These are phyloP conservation scores for Hanseniaspora nectarophila DNA, from an alignment of 805 yeast genomes.

Conservation along the genomic window DNA sequence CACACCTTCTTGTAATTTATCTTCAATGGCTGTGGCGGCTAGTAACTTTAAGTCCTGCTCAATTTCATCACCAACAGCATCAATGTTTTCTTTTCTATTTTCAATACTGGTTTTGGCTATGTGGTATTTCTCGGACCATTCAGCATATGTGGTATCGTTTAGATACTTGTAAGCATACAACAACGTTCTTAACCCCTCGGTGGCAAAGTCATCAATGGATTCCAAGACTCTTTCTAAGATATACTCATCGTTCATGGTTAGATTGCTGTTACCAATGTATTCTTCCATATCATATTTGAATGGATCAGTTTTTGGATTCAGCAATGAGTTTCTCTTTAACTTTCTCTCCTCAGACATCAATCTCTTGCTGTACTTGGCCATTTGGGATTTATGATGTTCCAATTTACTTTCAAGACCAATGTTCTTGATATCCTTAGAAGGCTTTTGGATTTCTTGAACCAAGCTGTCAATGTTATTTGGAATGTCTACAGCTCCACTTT, in stretches of 20 bases:
- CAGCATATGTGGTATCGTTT: conserved; percentile 41
- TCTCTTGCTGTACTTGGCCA: conserved; percentile 36
- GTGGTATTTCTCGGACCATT: conserved; percentile 57
- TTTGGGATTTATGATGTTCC: conserved; percentile 50
- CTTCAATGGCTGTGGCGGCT: conserved; percentile 97
- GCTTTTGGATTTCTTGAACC: conserved; percentile 33
- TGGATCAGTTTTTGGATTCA: background rate
- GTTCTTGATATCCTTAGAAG: conserved; percentile 41
- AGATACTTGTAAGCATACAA: conserved; percentile 72
- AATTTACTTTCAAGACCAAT: conserved; percentile 43
- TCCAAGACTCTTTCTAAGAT: conserved; percentile 73
- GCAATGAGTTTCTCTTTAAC: conserved; percentile 3
- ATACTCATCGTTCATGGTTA: conserved; percentile 60
- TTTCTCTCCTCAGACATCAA: background rate
- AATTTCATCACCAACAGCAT: conserved; percentile 55
- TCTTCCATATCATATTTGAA: conserved; percentile 19
- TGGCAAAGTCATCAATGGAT: conserved; percentile 86
- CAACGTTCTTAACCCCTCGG: conserved; percentile 87
- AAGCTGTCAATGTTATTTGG: conserved; percentile 35
- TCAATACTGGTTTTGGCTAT: conserved; percentile 66
- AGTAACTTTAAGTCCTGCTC: conserved; percentile 58
- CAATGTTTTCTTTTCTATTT: conserved; percentile 56
- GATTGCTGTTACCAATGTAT: conserved; percentile 42
- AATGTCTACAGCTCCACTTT: background rate
- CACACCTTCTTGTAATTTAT: conserved; percentile 92